Evolutionary conservation across 768 basidiomycete species (phyloP), one percentile per base, ranked within the genome.

Genomic region (Collybia sordida): DNA sequence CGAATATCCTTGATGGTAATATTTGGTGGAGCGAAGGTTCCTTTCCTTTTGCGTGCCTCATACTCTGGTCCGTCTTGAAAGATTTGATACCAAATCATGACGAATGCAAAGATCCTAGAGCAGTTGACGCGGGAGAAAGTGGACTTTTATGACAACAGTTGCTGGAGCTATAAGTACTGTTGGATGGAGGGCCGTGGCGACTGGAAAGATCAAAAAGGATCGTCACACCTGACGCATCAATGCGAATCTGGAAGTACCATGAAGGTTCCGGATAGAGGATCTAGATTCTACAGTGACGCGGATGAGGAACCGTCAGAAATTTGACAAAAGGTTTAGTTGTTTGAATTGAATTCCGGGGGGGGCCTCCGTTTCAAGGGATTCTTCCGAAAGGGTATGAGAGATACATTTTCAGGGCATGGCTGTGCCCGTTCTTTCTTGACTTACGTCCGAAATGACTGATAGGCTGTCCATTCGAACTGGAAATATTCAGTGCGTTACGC

Each of bases 11-110:
- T 75, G 40, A 78, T 49, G 15, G 68, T 69, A 19, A 72, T n/a
- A 47, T 71, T 64, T 3, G 77, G 75, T 4, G 74, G 76, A 4
- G 65, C 60, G 54, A 78, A 79, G 0, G 65, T 58, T 22, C 60
- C 57, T 45, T 63, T 70, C 21, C 60, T 60, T 51, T 63, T 72
- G 25, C 77, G 68, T n/a, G 70, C 67, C 52, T 75, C 72, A 56
- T 75, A 79, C 68, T 80, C 79, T 18, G 76, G 75, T 23, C 77
- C 72, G 52, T 79, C 76, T 47, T 68, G 65, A 41, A 79, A 74
- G 23, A 69, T 59, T 54, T 74, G 73, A 49, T 66, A 73, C 73
- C 73, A 74, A 31, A 60, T 49, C 73, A 75, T 73, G 47, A 42
- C 27, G 53, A 51, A 28, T 12, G 31, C 31, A 25, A 31, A 34